These are phyloP conservation scores for Hygrocybe coccinea DNA, from an alignment of 768 basidiomycete genomes.

Conservation along the genomic window DNA sequence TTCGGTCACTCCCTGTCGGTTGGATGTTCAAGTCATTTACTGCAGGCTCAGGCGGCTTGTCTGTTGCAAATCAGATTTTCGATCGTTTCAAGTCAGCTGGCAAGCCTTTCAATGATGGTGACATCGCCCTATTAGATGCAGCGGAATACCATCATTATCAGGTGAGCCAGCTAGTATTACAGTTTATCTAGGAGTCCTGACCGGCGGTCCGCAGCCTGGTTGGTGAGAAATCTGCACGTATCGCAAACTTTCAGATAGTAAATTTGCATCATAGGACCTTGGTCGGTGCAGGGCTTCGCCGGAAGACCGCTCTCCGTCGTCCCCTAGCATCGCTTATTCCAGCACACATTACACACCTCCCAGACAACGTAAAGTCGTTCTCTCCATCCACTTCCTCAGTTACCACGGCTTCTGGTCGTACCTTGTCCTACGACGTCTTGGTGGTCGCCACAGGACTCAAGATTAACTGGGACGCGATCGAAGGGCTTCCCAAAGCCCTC, in stretches of 20 bases:
- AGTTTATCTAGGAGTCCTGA: constrained; percentile 6
- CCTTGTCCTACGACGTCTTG: constrained; percentile 75
- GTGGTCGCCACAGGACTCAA: constrained; percentile 88
- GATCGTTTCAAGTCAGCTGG: constrained; percentile 69
- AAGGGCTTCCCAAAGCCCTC: constrained; percentile 71
- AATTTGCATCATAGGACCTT: constrained; percentile 60
- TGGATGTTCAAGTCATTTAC: neutral
- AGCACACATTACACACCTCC: constrained; percentile 60
- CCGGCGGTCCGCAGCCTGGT: constrained; percentile 58
- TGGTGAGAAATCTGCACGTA: constrained; percentile 48
- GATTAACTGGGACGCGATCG: constrained; percentile 74
- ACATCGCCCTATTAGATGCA: constrained; percentile 83
- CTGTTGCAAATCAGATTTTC: constrained; percentile 84
- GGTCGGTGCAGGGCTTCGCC: constrained; percentile 79
- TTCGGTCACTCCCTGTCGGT: neutral
- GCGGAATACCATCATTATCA: constrained; percentile 84
- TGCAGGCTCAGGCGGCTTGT: constrained; percentile 74
- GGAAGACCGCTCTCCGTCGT: constrained; percentile 64
- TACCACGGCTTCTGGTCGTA: constrained; percentile 63
- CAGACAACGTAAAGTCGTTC: constrained; percentile 69
- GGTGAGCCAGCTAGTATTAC: constrained; percentile 31
- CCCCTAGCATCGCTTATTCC: constrained; percentile 71
- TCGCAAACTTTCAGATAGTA: neutral
- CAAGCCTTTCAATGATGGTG: constrained; percentile 61
- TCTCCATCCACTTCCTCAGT: constrained; percentile 70